A percentile compares a stretch with the other conserved stretches of the same genome.
phyloP scores from a whole-genome alignment of 768 basidiomycete genomes.

The Leccinum uliginosum region DNA sequence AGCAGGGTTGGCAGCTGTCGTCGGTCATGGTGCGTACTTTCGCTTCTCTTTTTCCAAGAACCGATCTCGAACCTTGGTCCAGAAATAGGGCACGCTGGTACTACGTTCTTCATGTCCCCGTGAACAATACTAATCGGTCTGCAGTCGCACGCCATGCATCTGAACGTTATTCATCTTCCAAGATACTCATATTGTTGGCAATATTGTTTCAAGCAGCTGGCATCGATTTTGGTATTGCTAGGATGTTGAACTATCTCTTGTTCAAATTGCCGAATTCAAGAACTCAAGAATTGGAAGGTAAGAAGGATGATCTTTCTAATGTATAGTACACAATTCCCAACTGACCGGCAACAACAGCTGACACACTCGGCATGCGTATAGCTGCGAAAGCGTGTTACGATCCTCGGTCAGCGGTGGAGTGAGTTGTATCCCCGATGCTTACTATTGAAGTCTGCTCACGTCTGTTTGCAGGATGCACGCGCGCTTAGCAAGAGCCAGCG shows the following conservation, averaged over 20 bases:
- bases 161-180: slow-evolving; percentile 42
- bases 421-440: not conserved
- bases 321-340: not conserved
- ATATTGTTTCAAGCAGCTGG: slow-evolving; percentile 46
- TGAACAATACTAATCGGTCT: slow-evolving; percentile 16
- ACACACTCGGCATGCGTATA: slow-evolving; percentile 77
- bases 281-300: slow-evolving; percentile 80
- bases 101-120: slow-evolving; percentile 6
- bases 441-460: not conserved
- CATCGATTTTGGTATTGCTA: slow-evolving; percentile 50
- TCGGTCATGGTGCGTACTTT: slow-evolving; percentile 65
- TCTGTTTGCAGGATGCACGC: slow-evolving; percentile 55
- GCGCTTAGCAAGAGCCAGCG: slow-evolving; percentile 59
- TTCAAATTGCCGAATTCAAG: slow-evolving; percentile 81
- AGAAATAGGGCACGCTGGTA: slow-evolving; percentile 83
- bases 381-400: slow-evolving; percentile 86
- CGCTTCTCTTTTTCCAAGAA: not conserved
- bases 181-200: slow-evolving; percentile 37
- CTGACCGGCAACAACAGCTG: slow-evolving; percentile 47
- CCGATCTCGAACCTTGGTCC: slow-evolving; percentile 1
- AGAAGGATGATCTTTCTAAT: not conserved
- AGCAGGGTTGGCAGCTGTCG: slow-evolving; percentile 76
- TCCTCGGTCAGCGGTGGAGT: slow-evolving; percentile 73
- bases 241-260: slow-evolving; percentile 45
- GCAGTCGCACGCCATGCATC: slow-evolving; percentile 54